Conservation (phyloP, 495 filamentous ascomycete genomes). For the Trichodelitschia bisporula region DNA sequence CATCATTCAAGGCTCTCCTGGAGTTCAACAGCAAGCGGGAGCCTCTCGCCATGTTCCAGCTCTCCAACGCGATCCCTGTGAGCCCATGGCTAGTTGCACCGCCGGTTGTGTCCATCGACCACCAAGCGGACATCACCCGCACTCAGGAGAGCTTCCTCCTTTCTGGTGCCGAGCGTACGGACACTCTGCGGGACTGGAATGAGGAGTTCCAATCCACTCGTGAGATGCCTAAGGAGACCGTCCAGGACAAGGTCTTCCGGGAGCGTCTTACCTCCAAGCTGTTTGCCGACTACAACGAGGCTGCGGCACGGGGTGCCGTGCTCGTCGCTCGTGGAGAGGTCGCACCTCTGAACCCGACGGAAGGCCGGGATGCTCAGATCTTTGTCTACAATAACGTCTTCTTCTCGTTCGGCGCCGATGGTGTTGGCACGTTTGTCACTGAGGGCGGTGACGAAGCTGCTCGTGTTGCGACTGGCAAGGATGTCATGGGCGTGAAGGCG, state of each 20-base stretch:
- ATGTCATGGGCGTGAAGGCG: slow-evolving; percentile 75
- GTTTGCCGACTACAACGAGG: slow-evolving; percentile 93
- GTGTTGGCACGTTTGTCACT: slow-evolving; percentile 85
- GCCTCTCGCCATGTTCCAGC: slow-evolving; percentile 75
- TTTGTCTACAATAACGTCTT: slow-evolving; percentile 99
- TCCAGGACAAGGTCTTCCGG: slow-evolving; percentile 89
- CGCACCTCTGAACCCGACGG: slow-evolving; percentile 88
- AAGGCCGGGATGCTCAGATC: slow-evolving; percentile 80
- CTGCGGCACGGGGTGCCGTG: slow-evolving; percentile 78
- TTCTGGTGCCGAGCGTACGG: slow-evolving; percentile 71
- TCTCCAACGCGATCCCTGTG: slow-evolving; percentile 77
- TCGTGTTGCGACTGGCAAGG: slow-evolving; percentile 87
- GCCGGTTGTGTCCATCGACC: slow-evolving; percentile 33
- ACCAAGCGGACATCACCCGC: slow-evolving; percentile 63
- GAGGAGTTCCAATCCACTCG: slow-evolving; percentile 95
- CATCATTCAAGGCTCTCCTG: slow-evolving; percentile 48
- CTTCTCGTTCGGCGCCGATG: slow-evolving; percentile 94
- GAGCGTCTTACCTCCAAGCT: slow-evolving; percentile 86
- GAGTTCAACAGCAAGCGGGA: slow-evolving; percentile 64
- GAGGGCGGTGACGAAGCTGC: slow-evolving; percentile 97
- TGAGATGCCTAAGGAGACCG: slow-evolving; percentile 74
- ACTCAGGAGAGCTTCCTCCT: slow-evolving; percentile 85
- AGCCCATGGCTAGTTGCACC: slow-evolving; percentile 77
- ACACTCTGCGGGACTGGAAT: slow-evolving; percentile 94
- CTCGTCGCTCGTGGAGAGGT: slow-evolving; percentile 84